Base-by-base conservation (phyloP, 192 early-diverging fungal genomes). In the Backusella macrospora region DNA sequence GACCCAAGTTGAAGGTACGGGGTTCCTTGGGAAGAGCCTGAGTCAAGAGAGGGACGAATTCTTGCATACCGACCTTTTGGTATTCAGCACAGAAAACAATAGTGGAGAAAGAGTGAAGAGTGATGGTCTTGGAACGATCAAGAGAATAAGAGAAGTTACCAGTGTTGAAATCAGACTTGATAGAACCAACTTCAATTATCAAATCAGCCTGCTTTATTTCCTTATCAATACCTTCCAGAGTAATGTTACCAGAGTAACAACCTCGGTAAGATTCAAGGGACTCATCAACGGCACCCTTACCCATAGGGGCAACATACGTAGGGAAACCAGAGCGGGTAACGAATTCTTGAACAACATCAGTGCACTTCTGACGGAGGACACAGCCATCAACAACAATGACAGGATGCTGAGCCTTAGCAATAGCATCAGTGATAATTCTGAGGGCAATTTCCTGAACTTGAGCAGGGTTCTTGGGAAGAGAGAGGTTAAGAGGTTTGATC, bases 161-260 rank as follows among this genome's bases (percentile, higher is more conserved):
- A 4, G 85, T 86, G 45, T 86, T 86, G 69, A 81, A 85, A 76
- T 86, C 85, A 16, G 81, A 71, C 38, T 85, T 81, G 66, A 85
- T 65, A 1, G 81, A 59, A 16, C 85, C 85, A 34, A 86, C 42
- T 46, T 74, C 74, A 10, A 86, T 21, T 40, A 86, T 78, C 26
- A 85, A 70, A 68, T 86, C 83, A 16, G 75, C 29, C 4, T 66
- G 13, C 40, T 76, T 55, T 6, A 86, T 74, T 70, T 82, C 85
- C 10, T 76, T 48, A 52, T 72, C 43, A 39, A 85, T 62, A 7
- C 74, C 62, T n/a, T 48, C 65, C 16, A 82, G 72, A 13, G 80
- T 78, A 29, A 85, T 70, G 48, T 68, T 48, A 21, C 85, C 85
- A 70, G 75, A 55, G 18, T 85, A 86, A 23, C 68, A 70, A 6